phyloP scores from a whole-genome alignment of 257 asterid genomes.

The Solanum ossicruentum region DNA sequence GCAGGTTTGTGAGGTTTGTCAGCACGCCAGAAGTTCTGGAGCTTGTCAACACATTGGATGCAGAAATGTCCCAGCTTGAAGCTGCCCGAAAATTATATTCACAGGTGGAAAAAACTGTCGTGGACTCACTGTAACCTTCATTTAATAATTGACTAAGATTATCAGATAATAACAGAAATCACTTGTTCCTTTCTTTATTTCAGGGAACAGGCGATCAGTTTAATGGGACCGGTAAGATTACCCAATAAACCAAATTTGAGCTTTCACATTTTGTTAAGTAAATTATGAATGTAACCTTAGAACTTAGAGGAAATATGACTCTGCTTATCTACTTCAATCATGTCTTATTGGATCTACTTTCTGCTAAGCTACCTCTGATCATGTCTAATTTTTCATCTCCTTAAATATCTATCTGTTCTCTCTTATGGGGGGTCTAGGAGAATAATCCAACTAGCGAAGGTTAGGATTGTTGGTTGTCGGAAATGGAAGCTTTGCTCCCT shows the following conservation, averaged over 20 bases:
- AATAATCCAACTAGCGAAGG: background rate
- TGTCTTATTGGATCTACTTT: background rate
- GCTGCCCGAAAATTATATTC: conserved; percentile 75
- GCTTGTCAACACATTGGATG: conserved; percentile 56
- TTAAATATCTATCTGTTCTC: background rate
- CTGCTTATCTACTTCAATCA: background rate
- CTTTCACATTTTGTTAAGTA: background rate
- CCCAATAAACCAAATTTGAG: background rate
- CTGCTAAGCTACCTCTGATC: background rate
- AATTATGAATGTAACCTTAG: background rate
- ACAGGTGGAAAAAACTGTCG: conserved; percentile 28
- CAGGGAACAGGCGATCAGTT: conserved; percentile 68
- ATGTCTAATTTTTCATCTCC: background rate
- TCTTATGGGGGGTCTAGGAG: background rate
- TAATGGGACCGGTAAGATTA: conserved; percentile 34
- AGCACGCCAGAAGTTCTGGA: conserved; percentile 87
- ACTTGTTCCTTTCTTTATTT: conserved; percentile 3
- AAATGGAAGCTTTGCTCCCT: background rate
- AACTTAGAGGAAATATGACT: background rate
- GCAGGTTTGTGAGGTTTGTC: conserved; percentile 85
- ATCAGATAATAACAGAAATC: background rate
- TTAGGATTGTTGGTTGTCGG: background rate
- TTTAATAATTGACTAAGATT: background rate
- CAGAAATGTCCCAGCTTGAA: conserved; percentile 90
- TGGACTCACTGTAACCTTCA: background rate